Evolutionary conservation across 2,329 filamentous ascomycete species (phyloP).

Genomic region (Penicillium sclerotigenum): DNA sequence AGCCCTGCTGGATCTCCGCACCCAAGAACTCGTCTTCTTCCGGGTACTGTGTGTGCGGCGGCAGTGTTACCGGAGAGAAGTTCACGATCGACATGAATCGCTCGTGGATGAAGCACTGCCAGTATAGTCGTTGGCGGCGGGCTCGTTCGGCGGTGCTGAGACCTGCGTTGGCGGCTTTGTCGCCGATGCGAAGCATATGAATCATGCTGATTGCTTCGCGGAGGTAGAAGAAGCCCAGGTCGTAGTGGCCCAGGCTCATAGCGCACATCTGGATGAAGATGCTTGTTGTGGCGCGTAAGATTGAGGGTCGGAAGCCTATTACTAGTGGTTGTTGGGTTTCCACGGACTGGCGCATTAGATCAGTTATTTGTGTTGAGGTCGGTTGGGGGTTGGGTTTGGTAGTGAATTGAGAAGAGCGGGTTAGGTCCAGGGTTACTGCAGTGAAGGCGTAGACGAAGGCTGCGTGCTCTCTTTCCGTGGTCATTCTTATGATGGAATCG

Average conservation of each 20-base stretch:
- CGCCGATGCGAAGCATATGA: conserved; percentile 46
- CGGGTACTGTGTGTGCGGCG: conserved; percentile 38
- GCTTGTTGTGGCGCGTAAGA: conserved; percentile 51
- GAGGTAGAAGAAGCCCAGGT: conserved; percentile 52
- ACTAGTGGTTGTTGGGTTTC: conserved; percentile 37
- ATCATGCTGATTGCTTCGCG: conserved; percentile 50
- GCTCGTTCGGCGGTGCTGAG: conserved; percentile 40
- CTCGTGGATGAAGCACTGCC: conserved; percentile 57
- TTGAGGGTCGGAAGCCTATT: conserved; percentile 42
- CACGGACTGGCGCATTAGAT: conserved; percentile 34
- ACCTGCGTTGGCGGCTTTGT: conserved; percentile 32
- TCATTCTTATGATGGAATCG: conserved; percentile 36
- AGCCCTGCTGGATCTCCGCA: conserved; percentile 42
- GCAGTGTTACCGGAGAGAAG: conserved; percentile 46
- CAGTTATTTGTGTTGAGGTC: conserved; percentile 25
- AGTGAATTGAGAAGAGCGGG: conserved; percentile 17
- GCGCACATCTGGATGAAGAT: conserved; percentile 54
- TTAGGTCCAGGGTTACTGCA: conserved; percentile 47
- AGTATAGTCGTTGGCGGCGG: conserved; percentile 52
- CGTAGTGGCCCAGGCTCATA: conserved; percentile 49
- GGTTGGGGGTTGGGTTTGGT: conserved; percentile 16
- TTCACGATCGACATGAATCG: conserved; percentile 55
- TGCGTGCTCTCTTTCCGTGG: conserved; percentile 36
- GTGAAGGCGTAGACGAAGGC: conserved; percentile 48
- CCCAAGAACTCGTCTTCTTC: conserved; percentile 37